These are phyloP conservation scores for Auricularia cornea DNA, from an alignment of 768 basidiomycete genomes.

Conservation along the genomic window DNA sequence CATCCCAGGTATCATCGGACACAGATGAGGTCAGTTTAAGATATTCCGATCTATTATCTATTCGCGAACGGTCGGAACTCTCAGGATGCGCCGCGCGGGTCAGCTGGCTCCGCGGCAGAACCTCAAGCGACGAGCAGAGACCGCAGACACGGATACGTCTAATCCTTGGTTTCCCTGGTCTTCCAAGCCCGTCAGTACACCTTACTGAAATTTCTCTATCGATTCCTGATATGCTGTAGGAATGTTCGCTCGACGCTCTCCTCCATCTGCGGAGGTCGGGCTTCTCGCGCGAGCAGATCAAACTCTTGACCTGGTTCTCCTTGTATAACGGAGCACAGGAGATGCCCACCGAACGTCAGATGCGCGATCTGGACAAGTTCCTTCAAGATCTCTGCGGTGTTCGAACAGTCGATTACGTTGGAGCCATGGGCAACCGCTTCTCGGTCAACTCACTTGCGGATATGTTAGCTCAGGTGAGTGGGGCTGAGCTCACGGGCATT, in stretches of 20 bases:
- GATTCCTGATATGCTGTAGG: not conserved
- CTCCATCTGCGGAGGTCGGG: not conserved
- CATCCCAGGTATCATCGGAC: not conserved
- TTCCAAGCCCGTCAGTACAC: not conserved
- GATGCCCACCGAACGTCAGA: not conserved
- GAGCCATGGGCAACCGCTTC: constrained; percentile 25
- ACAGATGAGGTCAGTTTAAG: too few species aligned
- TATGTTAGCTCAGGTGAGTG: constrained; percentile 25
- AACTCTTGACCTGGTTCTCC: not conserved
- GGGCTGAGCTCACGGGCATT: not conserved
- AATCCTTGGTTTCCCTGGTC: not conserved
- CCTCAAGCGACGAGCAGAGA: not conserved
- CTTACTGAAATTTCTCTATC: not conserved
- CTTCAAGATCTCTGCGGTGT: constrained; percentile 24
- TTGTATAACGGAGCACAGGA: not conserved
- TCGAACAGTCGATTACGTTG: constrained; percentile 19
- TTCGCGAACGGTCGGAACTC: too few species aligned
- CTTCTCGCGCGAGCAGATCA: not conserved
- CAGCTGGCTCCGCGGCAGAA: not conserved
- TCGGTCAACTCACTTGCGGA: constrained; percentile 23
- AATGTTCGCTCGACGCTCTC: not conserved
- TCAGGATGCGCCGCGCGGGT: too few species aligned
- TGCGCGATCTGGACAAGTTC: constrained; percentile 9
- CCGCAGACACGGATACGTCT: not conserved
- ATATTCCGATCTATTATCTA: too few species aligned